Evolutionary conservation across 768 basidiomycete genomes (phyloP).

Genomic region (Chlorophyllum brunneum): DNA sequence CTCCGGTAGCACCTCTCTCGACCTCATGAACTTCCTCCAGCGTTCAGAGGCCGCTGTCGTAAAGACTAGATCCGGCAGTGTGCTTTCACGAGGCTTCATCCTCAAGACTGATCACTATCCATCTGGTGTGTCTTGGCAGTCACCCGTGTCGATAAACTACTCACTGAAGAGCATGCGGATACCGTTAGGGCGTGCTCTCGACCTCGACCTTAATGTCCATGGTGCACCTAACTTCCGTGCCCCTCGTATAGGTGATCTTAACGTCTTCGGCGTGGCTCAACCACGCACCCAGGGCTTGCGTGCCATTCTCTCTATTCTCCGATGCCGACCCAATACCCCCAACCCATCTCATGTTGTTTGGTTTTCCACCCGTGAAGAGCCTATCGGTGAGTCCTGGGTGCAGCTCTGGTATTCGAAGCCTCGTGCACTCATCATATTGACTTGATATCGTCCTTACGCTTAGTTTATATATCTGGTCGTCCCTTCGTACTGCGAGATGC

Average conservation of each 20-base stretch:
- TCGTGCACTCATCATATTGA: background rate
- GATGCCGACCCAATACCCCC: slow-evolving; percentile 61
- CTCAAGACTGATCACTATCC: slow-evolving; percentile 92
- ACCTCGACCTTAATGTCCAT: slow-evolving; percentile 87
- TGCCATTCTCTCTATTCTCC: slow-evolving; percentile 82
- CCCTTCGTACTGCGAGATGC: slow-evolving; percentile 92
- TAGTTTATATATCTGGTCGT: slow-evolving; percentile 84
- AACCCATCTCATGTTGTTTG: slow-evolving; percentile 81
- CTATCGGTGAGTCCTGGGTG: slow-evolving; percentile 59
- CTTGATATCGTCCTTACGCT: slow-evolving; percentile 11
- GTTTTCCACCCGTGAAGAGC: slow-evolving; percentile 97
- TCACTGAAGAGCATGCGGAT: background rate
- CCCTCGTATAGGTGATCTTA: slow-evolving; percentile 71
- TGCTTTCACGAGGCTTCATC: slow-evolving; percentile 85
- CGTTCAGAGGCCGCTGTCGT: slow-evolving; percentile 72
- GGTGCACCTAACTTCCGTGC: slow-evolving; percentile 96
- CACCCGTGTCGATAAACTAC: background rate
- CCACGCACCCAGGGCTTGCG: slow-evolving; percentile 89
- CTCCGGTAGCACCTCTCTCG: slow-evolving; percentile 32
- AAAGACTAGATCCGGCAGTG: slow-evolving; percentile 79
- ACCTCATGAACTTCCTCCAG: slow-evolving; percentile 60
- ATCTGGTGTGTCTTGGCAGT: slow-evolving; percentile 43
- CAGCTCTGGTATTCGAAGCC: background rate
- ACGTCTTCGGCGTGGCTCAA: slow-evolving; percentile 94
- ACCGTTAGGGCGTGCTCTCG: slow-evolving; percentile 74